These are phyloP conservation scores for Cytospora paraplurivora DNA, from an alignment of 2,329 filamentous ascomycete species.

Conservation along the genomic window DNA sequence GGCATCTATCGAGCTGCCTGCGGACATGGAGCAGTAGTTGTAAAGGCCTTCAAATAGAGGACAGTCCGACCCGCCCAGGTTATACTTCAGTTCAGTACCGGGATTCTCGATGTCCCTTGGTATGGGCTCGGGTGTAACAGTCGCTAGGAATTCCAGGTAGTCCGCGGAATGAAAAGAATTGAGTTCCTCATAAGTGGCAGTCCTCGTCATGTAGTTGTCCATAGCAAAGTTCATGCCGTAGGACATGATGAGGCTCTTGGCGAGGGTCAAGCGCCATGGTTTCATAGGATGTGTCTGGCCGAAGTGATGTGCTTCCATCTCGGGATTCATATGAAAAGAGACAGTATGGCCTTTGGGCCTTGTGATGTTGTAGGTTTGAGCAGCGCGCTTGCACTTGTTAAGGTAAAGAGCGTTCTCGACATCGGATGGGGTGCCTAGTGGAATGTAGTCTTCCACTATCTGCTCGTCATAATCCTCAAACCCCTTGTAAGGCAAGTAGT, in stretches of 20 bases:
- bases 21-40: constrained; percentile 92
- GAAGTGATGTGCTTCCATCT: constrained; percentile 96
- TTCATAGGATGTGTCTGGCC: constrained; percentile 98
- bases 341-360: constrained; percentile 85
- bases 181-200: constrained; percentile 85
- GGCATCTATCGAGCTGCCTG: constrained; percentile 86
- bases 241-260: constrained; percentile 90
- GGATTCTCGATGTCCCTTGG: constrained; percentile 67
- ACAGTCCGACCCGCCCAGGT: constrained; percentile 88
- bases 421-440: constrained; percentile 53
- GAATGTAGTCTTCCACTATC: constrained; percentile 55
- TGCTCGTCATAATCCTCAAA: constrained; percentile 49
- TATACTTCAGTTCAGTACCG: constrained; percentile 71
- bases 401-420: constrained; percentile 59
- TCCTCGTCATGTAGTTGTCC: constrained; percentile 86
- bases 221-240: constrained; percentile 97
- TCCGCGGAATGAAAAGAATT: constrained; percentile 83
- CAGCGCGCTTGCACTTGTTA: constrained; percentile 58
- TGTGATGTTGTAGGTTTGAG: constrained; percentile 68
- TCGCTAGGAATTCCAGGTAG: constrained; percentile 86
- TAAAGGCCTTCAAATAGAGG: constrained; percentile 95
- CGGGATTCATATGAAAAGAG: constrained; percentile 92
- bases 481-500: constrained; percentile 59
- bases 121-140: constrained; percentile 65
- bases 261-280: constrained; percentile 92